Evolutionary conservation across 2,329 filamentous ascomycete genomes (phyloP).

Genomic region (Fusarium sp.): DNA sequence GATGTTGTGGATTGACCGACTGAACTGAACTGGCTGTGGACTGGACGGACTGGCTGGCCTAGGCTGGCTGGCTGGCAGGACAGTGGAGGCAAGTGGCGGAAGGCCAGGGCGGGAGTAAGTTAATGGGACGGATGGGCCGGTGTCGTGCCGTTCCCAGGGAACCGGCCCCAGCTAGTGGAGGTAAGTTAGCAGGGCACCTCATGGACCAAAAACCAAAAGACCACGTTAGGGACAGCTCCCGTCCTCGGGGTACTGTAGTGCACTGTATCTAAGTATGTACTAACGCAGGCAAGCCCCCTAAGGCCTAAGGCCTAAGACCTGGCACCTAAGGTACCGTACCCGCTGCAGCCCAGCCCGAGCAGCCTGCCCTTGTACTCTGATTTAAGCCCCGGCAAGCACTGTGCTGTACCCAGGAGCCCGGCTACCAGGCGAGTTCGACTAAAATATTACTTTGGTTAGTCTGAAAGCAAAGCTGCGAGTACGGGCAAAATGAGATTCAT

Average conservation of each 20-base stretch:
- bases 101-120: constrained; percentile 49
- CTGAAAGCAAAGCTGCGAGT: not conserved
- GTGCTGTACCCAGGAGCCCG: not conserved
- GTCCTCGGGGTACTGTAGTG: constrained; percentile 4
- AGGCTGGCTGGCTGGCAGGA: not conserved
- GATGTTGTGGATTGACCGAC: not conserved
- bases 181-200: not conserved
- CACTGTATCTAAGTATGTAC: constrained; percentile 4
- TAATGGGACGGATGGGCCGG: constrained; percentile 51
- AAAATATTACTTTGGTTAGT: not conserved
- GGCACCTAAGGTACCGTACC: constrained; percentile 11
- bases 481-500: not conserved
- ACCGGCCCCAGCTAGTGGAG: constrained; percentile 44
- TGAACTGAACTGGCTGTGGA: not conserved
- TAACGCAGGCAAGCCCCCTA: not conserved
- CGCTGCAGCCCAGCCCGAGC: not conserved
- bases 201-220: constrained; percentile 23
- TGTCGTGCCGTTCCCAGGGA: constrained; percentile 53
- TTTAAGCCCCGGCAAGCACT: not conserved
- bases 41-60: not conserved
- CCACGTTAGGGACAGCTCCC: constrained; percentile 19
- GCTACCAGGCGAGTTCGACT: not conserved
- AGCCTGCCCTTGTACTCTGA: not conserved
- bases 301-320: not conserved
- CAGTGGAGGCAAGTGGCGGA: constrained; percentile 40